A percentile compares a stretch with the other conserved stretches of the same genome.
Evolutionary conservation across 805 yeast genomes (phyloP).

Genomic region (Brettanomyces sp.): DNA sequence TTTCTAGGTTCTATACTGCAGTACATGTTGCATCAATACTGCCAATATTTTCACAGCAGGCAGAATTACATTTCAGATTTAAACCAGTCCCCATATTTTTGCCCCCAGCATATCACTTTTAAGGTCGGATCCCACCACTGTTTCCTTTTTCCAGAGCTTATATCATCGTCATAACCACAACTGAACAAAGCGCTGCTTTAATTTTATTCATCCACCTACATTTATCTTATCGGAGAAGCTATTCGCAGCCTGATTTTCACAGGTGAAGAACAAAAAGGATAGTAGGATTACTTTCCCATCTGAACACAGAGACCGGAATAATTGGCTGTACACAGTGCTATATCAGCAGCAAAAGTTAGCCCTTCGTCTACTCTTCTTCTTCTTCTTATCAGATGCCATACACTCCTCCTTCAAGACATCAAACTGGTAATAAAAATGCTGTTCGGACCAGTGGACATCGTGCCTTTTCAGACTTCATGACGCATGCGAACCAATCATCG

Average conservation of each 20-base stretch:
- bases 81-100: too few relatives aligned
- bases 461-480: slow-evolving; percentile 9
- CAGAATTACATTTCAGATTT: background rate
- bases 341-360: background rate
- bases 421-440: background rate
- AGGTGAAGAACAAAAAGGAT: too few relatives aligned
- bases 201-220: too few relatives aligned
- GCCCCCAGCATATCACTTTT: too few relatives aligned
- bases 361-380: background rate
- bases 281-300: too few relatives aligned
- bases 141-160: too few relatives aligned
- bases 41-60: background rate
- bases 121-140: too few relatives aligned
- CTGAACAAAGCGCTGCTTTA: too few relatives aligned
- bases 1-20: background rate
- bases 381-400: slow-evolving; percentile 14
- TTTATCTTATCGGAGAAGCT: too few relatives aligned
- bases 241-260: too few relatives aligned
- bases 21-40: background rate
- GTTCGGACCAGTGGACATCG: slow-evolving; percentile 3
- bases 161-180: too few relatives aligned
- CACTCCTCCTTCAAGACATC: slow-evolving; percentile 17
- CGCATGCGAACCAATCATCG: slow-evolving; percentile 5
- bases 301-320: too few relatives aligned
- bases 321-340: background rate